A percentile compares a stretch with the other conserved stretches of the same genome.
These are phyloP conservation scores for Trichoderma afroharzianum DNA, from an alignment of 2,329 filamentous ascomycete genomes.

Conservation along the genomic window DNA sequence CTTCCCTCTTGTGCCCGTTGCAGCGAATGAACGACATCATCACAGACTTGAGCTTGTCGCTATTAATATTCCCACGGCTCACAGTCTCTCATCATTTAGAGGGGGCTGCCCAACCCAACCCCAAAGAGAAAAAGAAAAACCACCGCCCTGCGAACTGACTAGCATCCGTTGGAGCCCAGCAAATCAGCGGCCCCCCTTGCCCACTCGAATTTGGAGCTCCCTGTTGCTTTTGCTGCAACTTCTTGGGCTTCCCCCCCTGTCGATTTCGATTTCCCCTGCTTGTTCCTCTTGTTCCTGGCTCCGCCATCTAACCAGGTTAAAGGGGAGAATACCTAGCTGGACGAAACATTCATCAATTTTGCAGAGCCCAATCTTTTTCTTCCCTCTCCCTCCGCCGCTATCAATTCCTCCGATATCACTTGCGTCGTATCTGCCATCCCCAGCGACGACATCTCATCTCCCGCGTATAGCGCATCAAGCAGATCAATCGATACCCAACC, in stretches of 20 bases:
- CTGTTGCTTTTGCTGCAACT: constrained; percentile 14
- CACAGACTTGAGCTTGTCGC: neutral
- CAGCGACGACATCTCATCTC: neutral
- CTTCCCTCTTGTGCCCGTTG: constrained; percentile 2
- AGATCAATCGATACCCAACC: neutral
- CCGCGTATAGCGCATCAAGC: neutral
- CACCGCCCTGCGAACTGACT: constrained; percentile 1
- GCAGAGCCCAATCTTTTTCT: constrained; percentile 14
- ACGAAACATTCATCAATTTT: constrained; percentile 15
- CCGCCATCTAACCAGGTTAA: constrained; percentile 10
- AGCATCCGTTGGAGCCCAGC: constrained; percentile 11
- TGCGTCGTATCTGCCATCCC: neutral
- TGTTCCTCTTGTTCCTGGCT: constrained; percentile 12
- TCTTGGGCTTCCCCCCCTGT: constrained; percentile 7
- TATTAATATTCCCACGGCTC: neutral
- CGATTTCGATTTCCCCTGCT: constrained; percentile 14
- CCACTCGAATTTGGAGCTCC: constrained; percentile 15
- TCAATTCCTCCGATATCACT: constrained; percentile 5
- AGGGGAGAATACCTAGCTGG: constrained; percentile 1
- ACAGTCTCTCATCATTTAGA: neutral
- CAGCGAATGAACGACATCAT: constrained; percentile 3
- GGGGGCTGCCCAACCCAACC: neutral
- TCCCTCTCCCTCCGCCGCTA: neutral
- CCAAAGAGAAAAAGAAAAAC: neutral
- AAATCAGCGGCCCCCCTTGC: constrained; percentile 9